A percentile compares a stretch with the other conserved stretches of the same genome.
Evolutionary conservation across 2,329 filamentous ascomycete species (phyloP).

Genomic region (Cercospora berteroae): DNA sequence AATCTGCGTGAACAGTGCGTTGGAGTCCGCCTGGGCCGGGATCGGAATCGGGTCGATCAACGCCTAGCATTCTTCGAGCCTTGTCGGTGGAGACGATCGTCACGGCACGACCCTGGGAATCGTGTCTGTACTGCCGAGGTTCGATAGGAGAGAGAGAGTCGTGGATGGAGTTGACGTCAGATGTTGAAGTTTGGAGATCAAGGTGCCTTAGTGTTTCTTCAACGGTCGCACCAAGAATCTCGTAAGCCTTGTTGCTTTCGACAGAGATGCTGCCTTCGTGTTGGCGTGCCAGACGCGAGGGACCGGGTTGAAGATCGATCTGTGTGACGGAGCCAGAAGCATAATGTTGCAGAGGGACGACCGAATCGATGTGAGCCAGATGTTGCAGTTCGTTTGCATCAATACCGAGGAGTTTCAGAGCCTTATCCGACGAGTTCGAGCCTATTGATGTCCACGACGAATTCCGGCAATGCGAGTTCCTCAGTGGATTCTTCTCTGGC

Average conservation of each 20-base stretch:
- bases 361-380: conserved; percentile 9
- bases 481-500: not conserved
- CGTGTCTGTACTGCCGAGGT: not conserved
- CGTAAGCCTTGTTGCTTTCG: not conserved
- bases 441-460: conserved; percentile 1
- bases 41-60: conserved; percentile 9
- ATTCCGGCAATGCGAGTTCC: not conserved
- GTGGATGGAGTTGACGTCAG: conserved; percentile 1
- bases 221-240: not conserved
- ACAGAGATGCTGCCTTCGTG: not conserved
- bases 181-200: not conserved
- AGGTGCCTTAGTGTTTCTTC: not conserved
- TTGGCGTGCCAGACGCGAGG: not conserved
- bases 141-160: conserved; percentile 2
- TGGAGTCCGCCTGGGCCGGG: not conserved
- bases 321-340: conserved; percentile 6
- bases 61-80: conserved; percentile 8
- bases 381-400: conserved; percentile 6
- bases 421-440: conserved; percentile 2
- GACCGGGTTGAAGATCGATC: conserved; percentile 4
- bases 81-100: not conserved
- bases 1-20: not conserved
- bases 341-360: conserved; percentile 4
- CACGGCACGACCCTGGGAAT: not conserved
- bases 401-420: conserved; percentile 4